Base-by-base conservation (phyloP, 2,329 filamentous ascomycete species). In the Phyllosticta citribraziliensis region DNA sequence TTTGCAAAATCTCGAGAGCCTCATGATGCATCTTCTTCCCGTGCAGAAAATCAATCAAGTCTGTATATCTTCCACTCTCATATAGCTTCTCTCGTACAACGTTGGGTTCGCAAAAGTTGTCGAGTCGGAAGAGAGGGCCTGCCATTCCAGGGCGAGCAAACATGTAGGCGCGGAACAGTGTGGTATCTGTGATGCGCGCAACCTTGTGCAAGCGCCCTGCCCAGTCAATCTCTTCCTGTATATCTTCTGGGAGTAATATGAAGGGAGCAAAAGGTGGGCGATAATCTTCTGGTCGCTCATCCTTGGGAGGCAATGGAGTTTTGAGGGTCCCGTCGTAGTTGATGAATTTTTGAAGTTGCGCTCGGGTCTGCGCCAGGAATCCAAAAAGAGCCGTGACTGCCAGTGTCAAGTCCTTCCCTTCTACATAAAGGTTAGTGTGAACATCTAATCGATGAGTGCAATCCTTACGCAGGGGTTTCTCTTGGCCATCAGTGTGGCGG, bases 31-130 rank as follows among this genome's bases (percentile, higher is more conserved):
- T 81, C 72, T 88, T 92, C 77, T 99, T 99, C 65, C 94, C 94
- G 68, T 95, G 91, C 66, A 97, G 86, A 71, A 99, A 99, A 72
- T 97, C 93, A n/a, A 99, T 91, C 1, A 99, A 79, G 75, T 97
- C 93, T 57, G 88, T 93, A 74, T 96, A 97, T 33, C 92, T 85
- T 62, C 89, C 89, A 51, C 87, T 90, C 71, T 96, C 90, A 63
- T 96, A 85, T 4, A 99, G 79, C 68, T 91, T 91, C 73, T 96
- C 89, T 70, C 96, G 94, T 22, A 99, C 93, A 2, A 97, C 94
- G 30, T 90, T 88, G 0, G 94, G 93, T 68, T 99, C 93, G 73
- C 94, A 97, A 71, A 97, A 97, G 72, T 99, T 99, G 70, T 92
- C 88, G 57, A 97, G 90, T 24, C 94, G 91, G 77, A 99, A 97